Conservation (phyloP, 257 asterid species). For the Solanum pinnatisectum region DNA sequence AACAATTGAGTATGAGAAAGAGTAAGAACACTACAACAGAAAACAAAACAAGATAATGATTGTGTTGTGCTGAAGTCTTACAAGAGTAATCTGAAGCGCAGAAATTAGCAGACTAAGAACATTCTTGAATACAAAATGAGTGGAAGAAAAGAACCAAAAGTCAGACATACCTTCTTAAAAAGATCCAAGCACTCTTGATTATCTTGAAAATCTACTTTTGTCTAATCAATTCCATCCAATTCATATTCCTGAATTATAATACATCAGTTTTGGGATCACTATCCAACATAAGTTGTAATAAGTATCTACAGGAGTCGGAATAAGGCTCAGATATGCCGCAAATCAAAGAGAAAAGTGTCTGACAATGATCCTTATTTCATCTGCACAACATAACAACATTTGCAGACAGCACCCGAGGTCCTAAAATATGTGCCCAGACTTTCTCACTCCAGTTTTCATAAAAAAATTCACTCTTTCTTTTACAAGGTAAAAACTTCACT, state of each 20-base stretch:
- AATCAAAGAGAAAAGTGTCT: not conserved
- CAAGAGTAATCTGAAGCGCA: not conserved
- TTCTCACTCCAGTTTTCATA: not conserved
- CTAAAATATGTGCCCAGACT: not conserved
- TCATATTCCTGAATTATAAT: constrained; percentile 63
- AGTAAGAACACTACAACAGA: not conserved
- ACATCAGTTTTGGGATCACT: not conserved
- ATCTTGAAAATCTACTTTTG: constrained; percentile 77
- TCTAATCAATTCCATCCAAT: constrained; percentile 79
- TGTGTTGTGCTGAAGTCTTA: not conserved
- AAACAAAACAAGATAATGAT: not conserved
- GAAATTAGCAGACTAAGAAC: not conserved
- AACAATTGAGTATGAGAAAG: not conserved
- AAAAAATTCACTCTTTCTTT: not conserved
- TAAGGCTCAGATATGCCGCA: not conserved
- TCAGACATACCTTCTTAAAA: constrained; percentile 67
- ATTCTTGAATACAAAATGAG: not conserved
- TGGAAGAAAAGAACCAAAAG: not conserved
- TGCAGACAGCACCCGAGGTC: not conserved
- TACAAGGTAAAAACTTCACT: not conserved
- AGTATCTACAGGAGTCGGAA: not conserved
- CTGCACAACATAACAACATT: not conserved
- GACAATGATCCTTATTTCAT: not conserved
- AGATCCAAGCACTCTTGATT: constrained; percentile 82
- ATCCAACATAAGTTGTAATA: not conserved